Evolutionary conservation across 805 yeast genomes (phyloP).

Genomic region (Yarrowia sp.): DNA sequence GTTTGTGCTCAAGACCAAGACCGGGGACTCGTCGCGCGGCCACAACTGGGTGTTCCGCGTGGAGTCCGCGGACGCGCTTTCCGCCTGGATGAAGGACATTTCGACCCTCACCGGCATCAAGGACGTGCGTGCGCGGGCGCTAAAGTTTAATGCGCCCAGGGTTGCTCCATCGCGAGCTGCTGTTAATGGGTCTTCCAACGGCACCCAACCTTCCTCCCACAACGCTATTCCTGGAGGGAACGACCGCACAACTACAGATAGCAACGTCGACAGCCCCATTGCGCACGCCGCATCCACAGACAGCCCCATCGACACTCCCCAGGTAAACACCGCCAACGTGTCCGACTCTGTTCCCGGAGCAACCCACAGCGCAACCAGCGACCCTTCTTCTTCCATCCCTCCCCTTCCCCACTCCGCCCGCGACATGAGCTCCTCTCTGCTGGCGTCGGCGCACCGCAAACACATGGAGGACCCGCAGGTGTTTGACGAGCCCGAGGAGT

Average conservation of each 20-base stretch:
- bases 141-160: constrained; percentile 18
- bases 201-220: too few species aligned
- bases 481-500: constrained; percentile 26
- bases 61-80: constrained; percentile 76
- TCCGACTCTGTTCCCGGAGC: too few species aligned
- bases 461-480: constrained; percentile 25
- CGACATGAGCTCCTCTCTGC: constrained; percentile 2
- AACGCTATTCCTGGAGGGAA: not conserved
- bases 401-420: constrained; percentile 1
- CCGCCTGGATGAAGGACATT: constrained; percentile 80
- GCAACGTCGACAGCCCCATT: not conserved
- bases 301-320: too few species aligned
- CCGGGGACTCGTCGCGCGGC: constrained; percentile 61
- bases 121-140: constrained; percentile 46
- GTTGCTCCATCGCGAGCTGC: not conserved
- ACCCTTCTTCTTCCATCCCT: not conserved
- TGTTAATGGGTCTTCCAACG: too few species aligned
- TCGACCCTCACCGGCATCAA: constrained; percentile 62
- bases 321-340: too few species aligned
- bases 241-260: too few species aligned
- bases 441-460: constrained; percentile 24
- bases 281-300: not conserved
- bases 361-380: too few species aligned
- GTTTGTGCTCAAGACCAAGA: constrained; percentile 75
- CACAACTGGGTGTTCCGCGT: constrained; percentile 96